Percentiles rank a stretch among this genome's conserved stretches.
These are phyloP conservation scores for Pseudogymnoascus sp. DNA, from an alignment of 2,329 filamentous ascomycete species.

Conservation along the genomic window DNA sequence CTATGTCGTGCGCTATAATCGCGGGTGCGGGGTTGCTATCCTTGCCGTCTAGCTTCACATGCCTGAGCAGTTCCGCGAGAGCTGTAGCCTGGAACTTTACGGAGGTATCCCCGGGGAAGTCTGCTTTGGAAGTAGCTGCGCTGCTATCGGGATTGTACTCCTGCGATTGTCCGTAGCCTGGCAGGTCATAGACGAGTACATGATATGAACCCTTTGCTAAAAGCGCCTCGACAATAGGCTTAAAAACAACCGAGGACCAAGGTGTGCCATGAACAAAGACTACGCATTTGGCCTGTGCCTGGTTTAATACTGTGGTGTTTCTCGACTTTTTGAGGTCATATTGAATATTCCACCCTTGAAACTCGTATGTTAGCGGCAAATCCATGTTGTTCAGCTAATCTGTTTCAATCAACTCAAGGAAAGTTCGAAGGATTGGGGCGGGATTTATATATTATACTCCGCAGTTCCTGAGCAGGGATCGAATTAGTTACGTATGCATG, in stretches of 20 bases:
- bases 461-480: not conserved
- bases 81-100: not conserved
- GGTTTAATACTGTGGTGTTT: not conserved
- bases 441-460: not conserved
- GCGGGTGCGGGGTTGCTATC: not conserved
- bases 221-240: not conserved
- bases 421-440: not conserved
- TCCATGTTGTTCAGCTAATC: not conserved
- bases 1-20: not conserved
- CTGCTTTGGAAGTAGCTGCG: not conserved
- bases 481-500: not conserved
- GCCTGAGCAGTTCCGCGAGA: not conserved
- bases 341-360: not conserved
- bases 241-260: not conserved
- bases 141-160: not conserved
- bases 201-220: not conserved
- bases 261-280: not conserved
- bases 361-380: not conserved
- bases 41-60: not conserved
- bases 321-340: not conserved
- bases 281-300: not conserved
- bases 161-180: not conserved
- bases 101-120: not conserved
- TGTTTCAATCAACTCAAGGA: not conserved
- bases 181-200: not conserved